Base-by-base conservation (phyloP, 1,139 yeast species). In the Lodderomyces parapsilosis region DNA sequence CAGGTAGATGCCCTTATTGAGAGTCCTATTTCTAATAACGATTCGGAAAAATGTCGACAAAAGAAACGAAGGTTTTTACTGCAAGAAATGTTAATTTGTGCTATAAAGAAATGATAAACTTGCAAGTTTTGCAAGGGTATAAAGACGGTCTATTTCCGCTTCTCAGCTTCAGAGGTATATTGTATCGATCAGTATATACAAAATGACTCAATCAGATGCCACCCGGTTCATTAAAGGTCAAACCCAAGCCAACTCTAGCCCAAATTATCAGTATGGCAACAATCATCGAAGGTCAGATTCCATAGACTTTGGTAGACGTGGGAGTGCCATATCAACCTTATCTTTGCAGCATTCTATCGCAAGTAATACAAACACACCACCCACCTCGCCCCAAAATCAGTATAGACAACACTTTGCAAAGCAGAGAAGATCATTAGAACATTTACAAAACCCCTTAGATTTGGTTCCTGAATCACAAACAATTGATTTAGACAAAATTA, bases 401-500 rank as follows among this genome's bases (percentile, higher is more conserved):
- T 27, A 24, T 25, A 32, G n/a, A 34, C 39, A 13, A 10, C 23
- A 15, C 36, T 23, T 6, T 7, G 20, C 15, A 14, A 34, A 34
- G 18, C 27, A 22, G 23, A 34, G 27, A 23, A 11, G 15, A n/a
- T 30, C 33, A 15, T 30, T 30, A 30, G 33, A 30, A 15, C 33
- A 30, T 4, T 19, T 30, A 30, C 33, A 30, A 30, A 15, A 18
- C 8, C 10, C 33, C 11, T 15, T 30, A 15, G 33, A 30, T 25
- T 33, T 19, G 20, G 41, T 38, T 10, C 36, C 31, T 33, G 38
- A 30, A 17, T 14, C 37, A 23, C 43, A 39, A 15, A 24, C 40
- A 6, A 58, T 58, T 13, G 61, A 58, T 38, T 55, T 58, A 49
- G 57, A 57, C 44, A 50, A 47, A 18, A 44, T 58, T 6, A 54